A percentile compares a stretch with the other conserved stretches of the same genome.
Evolutionary conservation across 1,139 yeast genomes (phyloP).

Genomic region (Protomyces pachydermus): DNA sequence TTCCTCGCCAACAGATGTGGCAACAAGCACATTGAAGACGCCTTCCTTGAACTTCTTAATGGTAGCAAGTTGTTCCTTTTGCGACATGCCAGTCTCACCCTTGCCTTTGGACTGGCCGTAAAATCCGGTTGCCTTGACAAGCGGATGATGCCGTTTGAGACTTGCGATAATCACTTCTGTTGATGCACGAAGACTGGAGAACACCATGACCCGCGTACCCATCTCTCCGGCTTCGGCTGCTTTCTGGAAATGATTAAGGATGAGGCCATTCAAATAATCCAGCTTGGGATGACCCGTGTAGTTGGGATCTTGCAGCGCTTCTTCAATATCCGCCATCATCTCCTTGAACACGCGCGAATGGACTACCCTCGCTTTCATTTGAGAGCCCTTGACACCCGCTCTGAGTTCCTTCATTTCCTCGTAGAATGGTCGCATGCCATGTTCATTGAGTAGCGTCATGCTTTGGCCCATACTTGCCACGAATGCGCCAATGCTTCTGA

Average conservation of each 20-base stretch:
- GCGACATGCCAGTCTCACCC: slow-evolving; percentile 42
- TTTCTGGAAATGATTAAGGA: slow-evolving; percentile 31
- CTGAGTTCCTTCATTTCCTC: slow-evolving; percentile 40
- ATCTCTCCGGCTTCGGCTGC: slow-evolving; percentile 30
- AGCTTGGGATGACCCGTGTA: slow-evolving; percentile 74
- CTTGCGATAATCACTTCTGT: slow-evolving; percentile 78
- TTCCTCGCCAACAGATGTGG: slow-evolving; percentile 97
- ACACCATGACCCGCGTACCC: slow-evolving; percentile 75
- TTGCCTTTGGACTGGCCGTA: slow-evolving; percentile 63
- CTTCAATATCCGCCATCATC: slow-evolving; percentile 48
- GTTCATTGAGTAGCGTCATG: slow-evolving; percentile 53
- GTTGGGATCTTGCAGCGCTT: slow-evolving; percentile 42
- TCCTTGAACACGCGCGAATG: slow-evolving; percentile 48
- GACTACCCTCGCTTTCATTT: slow-evolving; percentile 57
- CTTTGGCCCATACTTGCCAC: slow-evolving; percentile 70
- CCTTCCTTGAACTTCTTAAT: slow-evolving; percentile 71
- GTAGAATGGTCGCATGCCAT: slow-evolving; percentile 76
- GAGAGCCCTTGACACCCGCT: slow-evolving; percentile 46
- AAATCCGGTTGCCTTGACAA: slow-evolving; percentile 72
- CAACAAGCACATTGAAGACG: slow-evolving; percentile 70
- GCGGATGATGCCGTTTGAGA: slow-evolving; percentile 47
- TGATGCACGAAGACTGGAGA: slow-evolving; percentile 82
- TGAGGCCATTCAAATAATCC: slow-evolving; percentile 29
- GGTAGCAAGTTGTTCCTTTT: slow-evolving; percentile 50
- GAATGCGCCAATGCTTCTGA: slow-evolving; percentile 43